phyloP scores from a whole-genome alignment of 345 rosid species.

The Hirschfeldia incana region DNA sequence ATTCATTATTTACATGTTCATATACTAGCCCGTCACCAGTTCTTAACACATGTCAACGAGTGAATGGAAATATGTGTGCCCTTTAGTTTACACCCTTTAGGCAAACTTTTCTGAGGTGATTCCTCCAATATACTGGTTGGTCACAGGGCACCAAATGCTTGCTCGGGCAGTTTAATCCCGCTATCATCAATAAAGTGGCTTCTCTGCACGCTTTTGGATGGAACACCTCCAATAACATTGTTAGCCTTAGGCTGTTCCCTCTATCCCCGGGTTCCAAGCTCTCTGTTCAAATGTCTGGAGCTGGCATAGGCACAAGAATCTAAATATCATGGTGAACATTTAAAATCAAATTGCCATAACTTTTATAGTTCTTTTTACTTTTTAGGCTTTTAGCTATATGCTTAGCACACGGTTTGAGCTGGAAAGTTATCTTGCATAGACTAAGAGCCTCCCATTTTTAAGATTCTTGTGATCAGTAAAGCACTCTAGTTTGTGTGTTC shows the following conservation, averaged over 20 bases:
- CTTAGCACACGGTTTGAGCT: neutral
- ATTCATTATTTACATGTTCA: conserved; percentile 5
- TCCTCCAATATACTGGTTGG: conserved; percentile 45
- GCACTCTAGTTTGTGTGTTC: conserved; percentile 7
- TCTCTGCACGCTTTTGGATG: conserved; percentile 48
- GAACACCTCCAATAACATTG: conserved; percentile 46
- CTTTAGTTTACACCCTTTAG: neutral
- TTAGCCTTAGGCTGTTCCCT: conserved; percentile 48
- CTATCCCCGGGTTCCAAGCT: conserved; percentile 41
- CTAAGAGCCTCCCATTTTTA: neutral
- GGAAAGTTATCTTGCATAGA: conserved; percentile 1
- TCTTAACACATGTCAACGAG: neutral
- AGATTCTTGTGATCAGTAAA: neutral
- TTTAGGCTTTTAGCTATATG: neutral
- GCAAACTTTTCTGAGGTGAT: conserved; percentile 38
- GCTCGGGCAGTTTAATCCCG: conserved; percentile 52
- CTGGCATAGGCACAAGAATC: conserved; percentile 52
- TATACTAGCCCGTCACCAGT: neutral
- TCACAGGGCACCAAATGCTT: conserved; percentile 74
- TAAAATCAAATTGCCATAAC: conserved; percentile 24
- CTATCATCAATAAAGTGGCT: conserved; percentile 48
- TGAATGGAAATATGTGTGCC: neutral
- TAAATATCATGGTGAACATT: conserved; percentile 51
- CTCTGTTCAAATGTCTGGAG: conserved; percentile 42
- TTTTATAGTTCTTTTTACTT: neutral